Percentiles rank a stretch among this genome's conserved stretches.
Conservation (phyloP, 2,329 filamentous ascomycete species). For the Aspergillus luchuensis region DNA sequence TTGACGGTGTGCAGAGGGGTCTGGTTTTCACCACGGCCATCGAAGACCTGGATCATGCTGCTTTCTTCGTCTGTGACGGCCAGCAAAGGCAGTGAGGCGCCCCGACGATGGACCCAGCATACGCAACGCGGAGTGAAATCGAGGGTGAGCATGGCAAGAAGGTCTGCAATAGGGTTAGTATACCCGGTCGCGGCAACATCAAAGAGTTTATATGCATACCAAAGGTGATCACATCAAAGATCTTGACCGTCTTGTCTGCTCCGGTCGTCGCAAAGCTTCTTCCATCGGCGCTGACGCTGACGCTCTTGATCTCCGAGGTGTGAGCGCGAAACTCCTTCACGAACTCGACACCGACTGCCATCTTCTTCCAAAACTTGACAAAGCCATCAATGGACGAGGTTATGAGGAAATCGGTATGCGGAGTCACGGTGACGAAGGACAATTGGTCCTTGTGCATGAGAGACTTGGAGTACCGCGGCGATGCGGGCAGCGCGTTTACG, state of each 20-base stretch:
- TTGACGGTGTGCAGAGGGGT: conserved; percentile 75
- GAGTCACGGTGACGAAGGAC: conserved; percentile 83
- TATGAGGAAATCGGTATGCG: conserved; percentile 90
- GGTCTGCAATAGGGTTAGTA: conserved; percentile 53
- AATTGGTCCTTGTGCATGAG: conserved; percentile 98
- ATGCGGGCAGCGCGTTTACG: conserved; percentile 80
- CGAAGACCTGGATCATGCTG: conserved; percentile 77
- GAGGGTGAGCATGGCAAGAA: conserved; percentile 78
- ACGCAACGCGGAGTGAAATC: conserved; percentile 74
- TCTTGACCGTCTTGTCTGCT: conserved; percentile 50
- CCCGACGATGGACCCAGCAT: conserved; percentile 88
- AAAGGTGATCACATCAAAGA: conserved; percentile 76
- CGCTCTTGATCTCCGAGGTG: conserved; percentile 76
- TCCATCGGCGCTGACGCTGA: conserved; percentile 85
- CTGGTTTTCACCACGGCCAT: conserved; percentile 80
- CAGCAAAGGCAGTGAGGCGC: conserved; percentile 82
- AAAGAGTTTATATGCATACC: conserved; percentile 40
- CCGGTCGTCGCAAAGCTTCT: conserved; percentile 91
- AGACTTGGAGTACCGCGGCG: conserved; percentile 85
- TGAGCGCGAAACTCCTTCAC: conserved; percentile 98
- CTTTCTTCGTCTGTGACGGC: conserved; percentile 77
- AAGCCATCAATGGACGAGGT: conserved; percentile 93
- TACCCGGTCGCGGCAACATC: no score
- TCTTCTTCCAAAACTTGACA: conserved; percentile 99
- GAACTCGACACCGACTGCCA: conserved; percentile 86